Conservation (phyloP, 2,329 filamentous ascomycete genomes). For the Tolypocladium paradoxum region DNA sequence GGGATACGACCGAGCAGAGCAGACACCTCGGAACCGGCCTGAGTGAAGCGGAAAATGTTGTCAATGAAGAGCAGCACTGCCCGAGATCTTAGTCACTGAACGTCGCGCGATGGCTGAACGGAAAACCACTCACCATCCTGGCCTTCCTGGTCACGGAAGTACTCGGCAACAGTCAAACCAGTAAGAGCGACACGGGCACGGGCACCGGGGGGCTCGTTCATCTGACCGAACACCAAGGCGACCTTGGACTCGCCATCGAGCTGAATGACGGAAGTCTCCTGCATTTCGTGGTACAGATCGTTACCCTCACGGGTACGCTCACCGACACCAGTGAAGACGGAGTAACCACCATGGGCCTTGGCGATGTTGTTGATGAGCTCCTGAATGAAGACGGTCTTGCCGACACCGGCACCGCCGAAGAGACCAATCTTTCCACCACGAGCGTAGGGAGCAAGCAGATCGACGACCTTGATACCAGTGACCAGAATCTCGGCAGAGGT, state of each 20-base stretch:
- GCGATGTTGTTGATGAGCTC: slow-evolving; percentile 99
- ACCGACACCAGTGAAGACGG: slow-evolving; percentile 99
- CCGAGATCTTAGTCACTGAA: slow-evolving; percentile 1
- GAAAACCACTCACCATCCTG: slow-evolving; percentile 61
- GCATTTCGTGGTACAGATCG: slow-evolving; percentile 99
- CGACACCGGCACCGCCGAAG: slow-evolving; percentile 99
- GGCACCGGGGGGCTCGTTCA: slow-evolving; percentile 99
- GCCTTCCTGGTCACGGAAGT: slow-evolving; percentile 67
- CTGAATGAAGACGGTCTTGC: slow-evolving; percentile 99
- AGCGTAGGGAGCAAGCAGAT: slow-evolving; percentile 95
- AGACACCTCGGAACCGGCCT: slow-evolving; percentile 99
- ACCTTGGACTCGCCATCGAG: slow-evolving; percentile 99
- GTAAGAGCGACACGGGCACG: slow-evolving; percentile 99
- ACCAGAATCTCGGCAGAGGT: slow-evolving; percentile 93
- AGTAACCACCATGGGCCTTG: slow-evolving; percentile 99
- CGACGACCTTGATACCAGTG: slow-evolving; percentile 99
- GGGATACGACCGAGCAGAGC: slow-evolving; percentile 98
- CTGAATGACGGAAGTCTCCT: slow-evolving; percentile 99
- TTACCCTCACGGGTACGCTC: slow-evolving; percentile 99
- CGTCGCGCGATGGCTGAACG: neutral
- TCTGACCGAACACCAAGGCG: slow-evolving; percentile 98
- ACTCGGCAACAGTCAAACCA: slow-evolving; percentile 69
- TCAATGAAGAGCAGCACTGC: slow-evolving; percentile 97
- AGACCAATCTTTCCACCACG: slow-evolving; percentile 99
- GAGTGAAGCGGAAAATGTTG: slow-evolving; percentile 99